phyloP scores from a whole-genome alignment of 768 basidiomycete genomes.

The Rubroboletus satanas region DNA sequence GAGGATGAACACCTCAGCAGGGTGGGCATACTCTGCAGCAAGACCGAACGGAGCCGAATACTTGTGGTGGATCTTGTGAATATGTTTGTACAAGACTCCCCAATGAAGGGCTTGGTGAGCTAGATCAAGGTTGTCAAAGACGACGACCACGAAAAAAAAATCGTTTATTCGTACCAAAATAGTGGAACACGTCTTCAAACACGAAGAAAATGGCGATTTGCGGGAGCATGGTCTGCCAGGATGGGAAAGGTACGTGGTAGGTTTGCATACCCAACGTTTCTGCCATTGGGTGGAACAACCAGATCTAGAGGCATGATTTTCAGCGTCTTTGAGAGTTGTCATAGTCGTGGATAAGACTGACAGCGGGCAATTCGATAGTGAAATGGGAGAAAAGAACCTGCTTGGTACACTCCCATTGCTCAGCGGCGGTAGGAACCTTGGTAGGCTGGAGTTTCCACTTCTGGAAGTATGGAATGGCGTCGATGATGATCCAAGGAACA shows the following conservation, averaged over 20 bases:
- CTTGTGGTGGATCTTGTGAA: constrained; percentile 97
- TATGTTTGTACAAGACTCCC: constrained; percentile 80
- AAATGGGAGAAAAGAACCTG: constrained; percentile 93
- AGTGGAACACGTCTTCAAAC: constrained; percentile 96
- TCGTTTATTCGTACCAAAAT: constrained; percentile 51
- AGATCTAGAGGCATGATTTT: constrained; percentile 52
- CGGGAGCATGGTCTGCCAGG: constrained; percentile 59
- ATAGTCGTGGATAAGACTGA: constrained; percentile 35
- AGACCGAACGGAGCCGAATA: constrained; percentile 96
- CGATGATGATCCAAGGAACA: constrained; percentile 94
- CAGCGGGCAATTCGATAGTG: constrained; percentile 88
- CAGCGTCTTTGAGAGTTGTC: background rate
- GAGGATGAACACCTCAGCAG: constrained; percentile 92
- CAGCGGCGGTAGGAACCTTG: constrained; percentile 73
- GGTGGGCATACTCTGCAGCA: constrained; percentile 97
- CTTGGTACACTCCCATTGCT: constrained; percentile 97
- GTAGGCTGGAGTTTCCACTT: constrained; percentile 90
- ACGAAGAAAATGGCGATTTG: constrained; percentile 90
- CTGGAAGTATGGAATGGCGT: constrained; percentile 89
- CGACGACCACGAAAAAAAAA: background rate
- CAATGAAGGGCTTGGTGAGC: constrained; percentile 90
- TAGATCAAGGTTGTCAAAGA: constrained; percentile 25
- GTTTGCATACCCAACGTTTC: constrained; percentile 87
- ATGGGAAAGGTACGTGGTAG: constrained; percentile 89
- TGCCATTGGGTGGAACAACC: constrained; percentile 88